These are phyloP conservation scores for Tritrichomonas musculus DNA, from an alignment of 208 protist species.

Conservation along the genomic window DNA sequence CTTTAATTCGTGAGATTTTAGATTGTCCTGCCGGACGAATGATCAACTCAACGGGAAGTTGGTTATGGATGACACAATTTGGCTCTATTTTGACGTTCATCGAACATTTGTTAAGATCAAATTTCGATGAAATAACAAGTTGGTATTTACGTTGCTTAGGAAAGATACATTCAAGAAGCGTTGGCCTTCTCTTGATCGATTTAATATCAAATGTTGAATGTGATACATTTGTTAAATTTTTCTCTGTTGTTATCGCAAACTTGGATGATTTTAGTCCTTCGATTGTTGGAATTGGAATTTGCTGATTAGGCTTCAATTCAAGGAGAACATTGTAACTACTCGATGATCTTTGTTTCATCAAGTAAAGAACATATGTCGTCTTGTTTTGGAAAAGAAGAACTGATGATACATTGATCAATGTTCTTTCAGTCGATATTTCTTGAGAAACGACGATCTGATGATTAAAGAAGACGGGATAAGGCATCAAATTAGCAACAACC, in stretches of 20 bases:
- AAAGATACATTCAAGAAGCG: neutral
- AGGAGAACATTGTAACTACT: neutral
- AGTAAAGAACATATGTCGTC: neutral
- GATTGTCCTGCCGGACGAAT: neutral
- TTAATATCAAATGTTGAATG: neutral
- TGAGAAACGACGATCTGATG: neutral
- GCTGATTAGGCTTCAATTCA: neutral
- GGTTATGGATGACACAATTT: neutral
- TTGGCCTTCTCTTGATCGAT: neutral
- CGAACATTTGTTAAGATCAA: neutral
- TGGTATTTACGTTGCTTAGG: neutral
- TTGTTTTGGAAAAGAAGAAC: neutral
- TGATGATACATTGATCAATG: neutral
- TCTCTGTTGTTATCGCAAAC: neutral
- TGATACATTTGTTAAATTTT: neutral
- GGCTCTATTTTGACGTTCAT: neutral
- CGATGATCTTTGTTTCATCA: neutral
- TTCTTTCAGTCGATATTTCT: neutral
- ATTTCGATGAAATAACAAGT: neutral
- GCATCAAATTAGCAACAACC: neutral
- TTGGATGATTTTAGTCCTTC: neutral
- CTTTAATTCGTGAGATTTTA: neutral
- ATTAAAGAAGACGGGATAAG: neutral
- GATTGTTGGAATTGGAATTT: neutral
- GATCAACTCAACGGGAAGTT: neutral